Conservation (phyloP, 1,139 yeast genomes). For the Yamadazyma pseudoaaseri region DNA sequence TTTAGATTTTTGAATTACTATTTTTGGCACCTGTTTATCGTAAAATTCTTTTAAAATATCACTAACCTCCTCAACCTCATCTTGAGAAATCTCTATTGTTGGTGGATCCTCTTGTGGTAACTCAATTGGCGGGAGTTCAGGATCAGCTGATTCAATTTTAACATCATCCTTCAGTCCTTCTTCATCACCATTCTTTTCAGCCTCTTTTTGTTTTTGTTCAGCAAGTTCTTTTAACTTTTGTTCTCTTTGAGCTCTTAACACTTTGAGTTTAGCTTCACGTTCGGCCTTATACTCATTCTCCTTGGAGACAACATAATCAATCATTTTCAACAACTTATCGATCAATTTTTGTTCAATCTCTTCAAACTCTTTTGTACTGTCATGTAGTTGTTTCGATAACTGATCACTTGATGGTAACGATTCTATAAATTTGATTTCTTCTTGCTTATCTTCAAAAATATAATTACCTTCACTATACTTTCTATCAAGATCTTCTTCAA, state of each 20-base stretch:
- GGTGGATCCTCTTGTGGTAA: neutral
- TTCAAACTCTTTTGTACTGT: constrained; percentile 18
- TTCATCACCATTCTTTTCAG: neutral
- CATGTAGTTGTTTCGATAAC: constrained; percentile 19
- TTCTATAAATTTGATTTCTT: constrained; percentile 26
- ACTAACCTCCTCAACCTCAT: constrained; percentile 4
- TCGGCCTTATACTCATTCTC: neutral
- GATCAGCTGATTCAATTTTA: neutral
- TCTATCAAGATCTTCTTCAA: constrained; percentile 28
- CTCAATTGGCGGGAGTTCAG: constrained; percentile 2
- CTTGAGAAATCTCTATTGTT: constrained; percentile 9
- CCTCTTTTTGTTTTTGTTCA: neutral
- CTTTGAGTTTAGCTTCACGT: neutral
- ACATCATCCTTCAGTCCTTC: neutral
- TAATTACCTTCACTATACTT: constrained; percentile 31
- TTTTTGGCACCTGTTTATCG: constrained; percentile 24
- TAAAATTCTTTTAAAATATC: constrained; percentile 19
- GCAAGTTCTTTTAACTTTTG: neutral
- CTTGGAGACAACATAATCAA: neutral
- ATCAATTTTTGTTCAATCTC: constrained; percentile 16
- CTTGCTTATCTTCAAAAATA: constrained; percentile 32
- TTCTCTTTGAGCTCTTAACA: neutral
- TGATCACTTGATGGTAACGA: constrained; percentile 25
- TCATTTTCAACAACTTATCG: constrained; percentile 2
- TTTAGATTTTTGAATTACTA: constrained; percentile 30